phyloP scores from a whole-genome alignment of 2,329 filamentous ascomycete genomes.

The Macroventuria anomochaeta region DNA sequence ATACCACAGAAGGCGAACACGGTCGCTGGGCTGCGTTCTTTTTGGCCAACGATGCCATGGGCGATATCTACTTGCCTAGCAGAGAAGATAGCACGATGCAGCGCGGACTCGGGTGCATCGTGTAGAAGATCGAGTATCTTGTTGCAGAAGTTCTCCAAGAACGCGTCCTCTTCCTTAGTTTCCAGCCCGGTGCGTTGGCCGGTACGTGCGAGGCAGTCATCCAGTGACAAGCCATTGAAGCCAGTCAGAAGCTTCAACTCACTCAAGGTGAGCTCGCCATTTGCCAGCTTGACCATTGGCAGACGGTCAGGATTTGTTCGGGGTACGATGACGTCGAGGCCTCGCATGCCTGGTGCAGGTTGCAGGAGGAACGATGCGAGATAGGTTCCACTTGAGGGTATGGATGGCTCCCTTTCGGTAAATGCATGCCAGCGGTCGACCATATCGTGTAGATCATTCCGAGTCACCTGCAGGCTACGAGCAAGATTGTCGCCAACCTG shows the following conservation, averaged over 20 bases:
- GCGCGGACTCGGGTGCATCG: conserved; percentile 50
- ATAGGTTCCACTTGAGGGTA: conserved; percentile 57
- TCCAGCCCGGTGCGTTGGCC: conserved; percentile 29
- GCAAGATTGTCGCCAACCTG: conserved; percentile 73
- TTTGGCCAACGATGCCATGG: conserved; percentile 31
- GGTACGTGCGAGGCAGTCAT: conserved; percentile 43
- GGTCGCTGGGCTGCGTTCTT: conserved; percentile 42
- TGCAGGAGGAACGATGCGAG: conserved; percentile 51
- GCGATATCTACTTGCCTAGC: conserved; percentile 47
- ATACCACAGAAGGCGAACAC: conserved; percentile 56
- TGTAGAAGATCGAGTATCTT: conserved; percentile 47
- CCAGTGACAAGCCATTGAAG: conserved; percentile 37
- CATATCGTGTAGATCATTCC: conserved; percentile 65
- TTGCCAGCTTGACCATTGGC: conserved; percentile 52
- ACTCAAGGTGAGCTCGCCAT: conserved; percentile 34
- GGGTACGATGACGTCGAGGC: conserved; percentile 55
- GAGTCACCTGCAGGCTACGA: conserved; percentile 75
- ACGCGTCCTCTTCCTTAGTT: conserved; percentile 29
- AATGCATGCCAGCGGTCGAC: conserved; percentile 70
- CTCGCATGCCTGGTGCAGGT: conserved; percentile 48
- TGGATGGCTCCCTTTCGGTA: conserved; percentile 38
- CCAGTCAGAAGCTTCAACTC: conserved; percentile 31
- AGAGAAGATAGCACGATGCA: conserved; percentile 54
- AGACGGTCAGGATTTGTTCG: conserved; percentile 50
- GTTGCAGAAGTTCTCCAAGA: conserved; percentile 38